phyloP scores from a whole-genome alignment of 164 flowering plant species.

The Tetracentron sinense region DNA sequence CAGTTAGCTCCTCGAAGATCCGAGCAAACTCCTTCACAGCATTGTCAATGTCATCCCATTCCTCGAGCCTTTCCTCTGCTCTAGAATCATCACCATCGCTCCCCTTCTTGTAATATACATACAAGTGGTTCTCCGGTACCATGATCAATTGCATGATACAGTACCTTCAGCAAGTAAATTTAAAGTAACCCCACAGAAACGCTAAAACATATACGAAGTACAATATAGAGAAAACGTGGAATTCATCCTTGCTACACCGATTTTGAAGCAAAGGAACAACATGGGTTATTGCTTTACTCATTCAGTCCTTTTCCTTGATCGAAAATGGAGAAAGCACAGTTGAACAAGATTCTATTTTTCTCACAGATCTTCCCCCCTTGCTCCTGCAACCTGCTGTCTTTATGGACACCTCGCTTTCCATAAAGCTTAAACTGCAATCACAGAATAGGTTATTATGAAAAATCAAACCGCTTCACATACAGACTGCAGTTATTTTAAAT shows the following conservation, averaged over 20 bases:
- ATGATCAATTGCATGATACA: conserved; percentile 62
- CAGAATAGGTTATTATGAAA: neutral
- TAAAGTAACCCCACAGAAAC: too few species aligned
- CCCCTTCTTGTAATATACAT: conserved; percentile 70
- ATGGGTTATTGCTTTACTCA: conserved; percentile 30
- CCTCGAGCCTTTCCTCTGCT: conserved; percentile 69
- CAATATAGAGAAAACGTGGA: neutral
- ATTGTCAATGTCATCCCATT: conserved; percentile 38
- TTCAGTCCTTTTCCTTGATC: conserved; percentile 53
- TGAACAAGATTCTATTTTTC: conserved; percentile 75
- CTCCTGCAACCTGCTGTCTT: conserved; percentile 59
- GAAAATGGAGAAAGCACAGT: conserved; percentile 62
- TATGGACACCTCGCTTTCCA: conserved; percentile 72
- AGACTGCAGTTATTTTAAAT: neutral
- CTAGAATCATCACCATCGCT: conserved; percentile 53
- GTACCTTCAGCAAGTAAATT: conserved; percentile 34
- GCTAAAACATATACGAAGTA: neutral
- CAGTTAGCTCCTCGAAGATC: conserved; percentile 68
- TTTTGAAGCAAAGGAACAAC: neutral
- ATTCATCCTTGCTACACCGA: neutral
- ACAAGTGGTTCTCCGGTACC: conserved; percentile 48
- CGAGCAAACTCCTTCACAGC: conserved; percentile 57
- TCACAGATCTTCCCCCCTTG: conserved; percentile 70
- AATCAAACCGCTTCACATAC: neutral
- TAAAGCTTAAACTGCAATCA: conserved; percentile 61